phyloP scores from a whole-genome alignment of 139 green algal genomes.

The Micractinium sp. region DNA sequence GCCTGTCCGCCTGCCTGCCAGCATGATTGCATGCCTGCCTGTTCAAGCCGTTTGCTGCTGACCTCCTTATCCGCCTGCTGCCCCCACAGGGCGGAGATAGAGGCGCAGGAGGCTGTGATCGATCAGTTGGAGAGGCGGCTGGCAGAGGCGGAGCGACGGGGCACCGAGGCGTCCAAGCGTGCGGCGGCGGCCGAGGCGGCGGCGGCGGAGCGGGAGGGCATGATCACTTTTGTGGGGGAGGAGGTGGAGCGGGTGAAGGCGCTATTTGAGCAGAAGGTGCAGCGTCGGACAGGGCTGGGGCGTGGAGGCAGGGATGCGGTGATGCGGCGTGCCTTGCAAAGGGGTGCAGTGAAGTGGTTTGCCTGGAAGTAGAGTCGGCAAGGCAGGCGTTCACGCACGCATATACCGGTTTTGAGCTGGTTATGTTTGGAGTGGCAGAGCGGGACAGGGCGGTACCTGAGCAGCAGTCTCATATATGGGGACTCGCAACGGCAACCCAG shows the following conservation, averaged over 20 bases:
- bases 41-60: too few species aligned
- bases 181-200: slow-evolving; percentile 13
- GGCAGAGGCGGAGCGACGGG: slow-evolving; percentile 25
- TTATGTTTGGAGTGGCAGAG: too few species aligned
- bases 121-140: slow-evolving; percentile 38
- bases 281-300: not conserved
- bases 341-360: not conserved
- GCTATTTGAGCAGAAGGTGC: slow-evolving; percentile 57
- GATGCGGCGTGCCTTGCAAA: not conserved
- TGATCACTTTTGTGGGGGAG: slow-evolving; percentile 53
- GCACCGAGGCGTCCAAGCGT: slow-evolving; percentile 20
- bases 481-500: too few species aligned
- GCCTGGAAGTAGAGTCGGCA: not conserved
- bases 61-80: not conserved
- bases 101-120: slow-evolving; percentile 41
- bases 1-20: too few species aligned
- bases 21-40: too few species aligned
- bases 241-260: slow-evolving; percentile 62
- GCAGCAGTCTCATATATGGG: too few species aligned
- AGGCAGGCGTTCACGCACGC: too few species aligned
- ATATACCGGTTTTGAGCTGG: too few species aligned
- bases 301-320: not conserved
- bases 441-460: not conserved
- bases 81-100: slow-evolving; percentile 45
- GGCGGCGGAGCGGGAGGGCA: slow-evolving; percentile 48